Base-by-base conservation (phyloP, 257 asterid genomes). In the Cynanchum wilfordii region DNA sequence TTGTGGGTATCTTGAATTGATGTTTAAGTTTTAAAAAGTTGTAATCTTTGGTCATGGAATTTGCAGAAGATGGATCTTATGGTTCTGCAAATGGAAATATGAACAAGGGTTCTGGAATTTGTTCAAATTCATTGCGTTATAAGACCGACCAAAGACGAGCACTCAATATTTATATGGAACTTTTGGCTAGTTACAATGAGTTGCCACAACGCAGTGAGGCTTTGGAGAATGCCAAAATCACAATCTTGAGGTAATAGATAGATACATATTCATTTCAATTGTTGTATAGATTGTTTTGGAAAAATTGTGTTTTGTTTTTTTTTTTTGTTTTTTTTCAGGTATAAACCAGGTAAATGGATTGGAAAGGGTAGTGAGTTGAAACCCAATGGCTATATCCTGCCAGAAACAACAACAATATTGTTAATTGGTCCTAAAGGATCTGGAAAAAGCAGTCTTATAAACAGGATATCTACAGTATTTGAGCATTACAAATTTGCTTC, bases 401-500 rank as follows among this genome's bases (percentile, higher is more conserved):
- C 93, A 17, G 69, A 79, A 66, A 84, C 66, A 51, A 86, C 85
- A n/a, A 68, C 94, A 25, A 80, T 90, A 66, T 73, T 93, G 57
- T 84, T 90, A 75, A 72, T 88, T 44, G 98, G 98, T 72, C 96
- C 90, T 30, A 81, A 74, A 75, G 92, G 90, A 76, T 89, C 97
- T 30, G 96, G 98, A 30, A 93, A 93, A 84, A 93, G 97, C 83
- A 88, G 88, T 71, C 96, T 90, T n/a, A 79, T 93, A 29, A 93
- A 90, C 88, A 91, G 81, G 70, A 84, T 90, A 25, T 93, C 93
- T 36, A 73, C 71, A 62, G 82, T 81, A 42, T 78, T 90, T 16
- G 96, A 86, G 69, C 76, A 79, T 40, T 76, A 83, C 33, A 33
- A 67, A 8, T 84, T 80, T 74, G 70, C 69, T 73, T 80, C 98